These are phyloP conservation scores for Aspergillus affinis DNA, from an alignment of 495 filamentous ascomycete genomes.

Conservation along the genomic window DNA sequence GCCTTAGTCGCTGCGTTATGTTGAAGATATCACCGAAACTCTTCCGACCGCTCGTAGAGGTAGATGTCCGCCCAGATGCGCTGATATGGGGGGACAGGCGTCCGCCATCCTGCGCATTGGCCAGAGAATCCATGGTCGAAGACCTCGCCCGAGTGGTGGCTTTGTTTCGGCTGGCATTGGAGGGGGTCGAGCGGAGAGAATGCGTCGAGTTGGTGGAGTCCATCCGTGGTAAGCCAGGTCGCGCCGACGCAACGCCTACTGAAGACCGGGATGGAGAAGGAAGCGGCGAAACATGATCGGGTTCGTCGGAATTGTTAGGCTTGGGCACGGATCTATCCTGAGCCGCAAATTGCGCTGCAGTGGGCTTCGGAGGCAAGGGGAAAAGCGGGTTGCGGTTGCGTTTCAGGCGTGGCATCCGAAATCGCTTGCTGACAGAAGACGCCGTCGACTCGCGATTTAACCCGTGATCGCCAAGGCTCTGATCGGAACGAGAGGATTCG, in stretches of 20 bases:
- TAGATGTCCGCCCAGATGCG: constrained; percentile 70
- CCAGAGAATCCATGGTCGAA: constrained; percentile 82
- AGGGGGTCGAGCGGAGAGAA: constrained; percentile 73
- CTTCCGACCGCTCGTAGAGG: constrained; percentile 78
- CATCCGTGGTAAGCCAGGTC: constrained; percentile 51
- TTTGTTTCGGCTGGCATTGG: constrained; percentile 33
- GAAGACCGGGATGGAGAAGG: constrained; percentile 57
- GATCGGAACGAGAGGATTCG: constrained; percentile 90
- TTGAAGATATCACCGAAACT: constrained; percentile 88
- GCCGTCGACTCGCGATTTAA: constrained; percentile 47
- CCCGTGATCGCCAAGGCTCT: constrained; percentile 74
- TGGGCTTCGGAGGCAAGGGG: constrained; percentile 73
- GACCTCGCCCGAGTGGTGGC: constrained; percentile 61
- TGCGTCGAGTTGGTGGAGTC: constrained; percentile 65
- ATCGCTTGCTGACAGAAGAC: constrained; percentile 60
- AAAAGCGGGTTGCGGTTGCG: constrained; percentile 85
- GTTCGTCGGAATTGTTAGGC: constrained; percentile 34
- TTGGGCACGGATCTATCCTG: constrained; percentile 26
- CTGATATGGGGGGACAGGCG: constrained; percentile 55
- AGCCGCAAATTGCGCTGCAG: constrained; percentile 17
- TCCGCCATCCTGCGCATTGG: constrained; percentile 55
- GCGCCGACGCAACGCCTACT: constrained; percentile 41
- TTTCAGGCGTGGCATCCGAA: constrained; percentile 77
- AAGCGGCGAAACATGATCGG: constrained; percentile 46
- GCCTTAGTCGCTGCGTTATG: constrained; percentile 67